Conservation (phyloP, 306 rosid genomes). For the Albizia julibrissin region DNA sequence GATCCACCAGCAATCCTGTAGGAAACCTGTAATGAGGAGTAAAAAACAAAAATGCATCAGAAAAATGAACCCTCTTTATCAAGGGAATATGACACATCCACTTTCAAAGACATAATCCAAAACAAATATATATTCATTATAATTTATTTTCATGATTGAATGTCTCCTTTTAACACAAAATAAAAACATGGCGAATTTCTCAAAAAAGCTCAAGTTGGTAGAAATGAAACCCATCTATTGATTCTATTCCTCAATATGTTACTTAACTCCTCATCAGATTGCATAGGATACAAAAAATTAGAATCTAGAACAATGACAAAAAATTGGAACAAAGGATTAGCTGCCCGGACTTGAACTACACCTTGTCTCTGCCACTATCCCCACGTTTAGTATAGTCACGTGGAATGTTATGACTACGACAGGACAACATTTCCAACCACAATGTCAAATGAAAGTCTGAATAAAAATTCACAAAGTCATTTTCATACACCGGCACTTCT, state of each 20-base stretch:
- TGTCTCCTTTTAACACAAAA: constrained; percentile 5
- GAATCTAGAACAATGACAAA: not conserved
- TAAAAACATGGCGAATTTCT: constrained; percentile 6
- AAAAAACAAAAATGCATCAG: constrained; percentile 25
- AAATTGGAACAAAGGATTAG: not conserved
- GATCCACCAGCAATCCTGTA: constrained; percentile 88
- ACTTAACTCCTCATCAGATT: not conserved
- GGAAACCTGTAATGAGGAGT: constrained; percentile 57
- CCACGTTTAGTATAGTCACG: not conserved
- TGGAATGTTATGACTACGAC: not conserved
- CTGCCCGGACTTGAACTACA: not conserved
- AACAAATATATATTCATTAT: constrained; percentile 7
- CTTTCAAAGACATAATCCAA: constrained; percentile 21
- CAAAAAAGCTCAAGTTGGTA: not conserved
- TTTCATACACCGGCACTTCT: not conserved
- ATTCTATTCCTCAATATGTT: not conserved
- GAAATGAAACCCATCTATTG: constrained; percentile 17
- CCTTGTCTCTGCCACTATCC: not conserved
- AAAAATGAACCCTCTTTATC: constrained; percentile 9
- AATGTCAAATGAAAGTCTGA: not conserved
- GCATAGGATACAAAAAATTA: not conserved
- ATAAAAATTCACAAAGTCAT: not conserved
- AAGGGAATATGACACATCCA: constrained; percentile 2
- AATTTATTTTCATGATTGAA: not conserved
- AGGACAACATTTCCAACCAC: not conserved